Percentiles rank a stretch among this genome's conserved stretches.
Conservation (phyloP, 495 filamentous ascomycete genomes). For the Aspergillus incahuasiensis region DNA sequence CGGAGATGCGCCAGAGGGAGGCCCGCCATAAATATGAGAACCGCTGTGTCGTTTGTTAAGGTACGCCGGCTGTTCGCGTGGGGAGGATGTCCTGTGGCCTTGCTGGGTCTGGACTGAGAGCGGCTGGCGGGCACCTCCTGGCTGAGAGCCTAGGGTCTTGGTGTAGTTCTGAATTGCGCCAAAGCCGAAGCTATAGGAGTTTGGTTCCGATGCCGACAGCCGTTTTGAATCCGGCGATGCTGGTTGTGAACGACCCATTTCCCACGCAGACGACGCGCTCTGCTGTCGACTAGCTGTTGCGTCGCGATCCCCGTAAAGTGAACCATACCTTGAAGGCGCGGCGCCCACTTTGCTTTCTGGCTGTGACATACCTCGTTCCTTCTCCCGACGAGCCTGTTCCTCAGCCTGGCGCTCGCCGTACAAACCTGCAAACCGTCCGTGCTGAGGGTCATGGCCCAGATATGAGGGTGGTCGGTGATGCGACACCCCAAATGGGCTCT, state of each 20-base stretch:
- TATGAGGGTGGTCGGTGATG: slow-evolving; percentile 28
- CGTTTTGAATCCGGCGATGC: slow-evolving; percentile 40
- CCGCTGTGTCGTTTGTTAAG: slow-evolving; percentile 31
- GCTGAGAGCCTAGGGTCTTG: slow-evolving; percentile 42
- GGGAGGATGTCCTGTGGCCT: slow-evolving; percentile 31
- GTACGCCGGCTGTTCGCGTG: slow-evolving; percentile 33
- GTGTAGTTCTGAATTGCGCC: slow-evolving; percentile 47
- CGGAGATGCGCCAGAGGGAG: slow-evolving; percentile 22
- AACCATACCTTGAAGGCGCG: slow-evolving; percentile 24
- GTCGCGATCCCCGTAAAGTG: slow-evolving; percentile 36
- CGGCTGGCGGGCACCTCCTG: slow-evolving; percentile 31
- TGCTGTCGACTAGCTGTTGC: slow-evolving; percentile 24
- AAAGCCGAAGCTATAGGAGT: slow-evolving; percentile 34
- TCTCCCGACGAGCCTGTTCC: slow-evolving; percentile 36
- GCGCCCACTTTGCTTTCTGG: slow-evolving; percentile 28
- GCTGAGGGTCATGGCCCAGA: slow-evolving; percentile 28
- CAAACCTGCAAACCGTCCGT: slow-evolving; percentile 27
- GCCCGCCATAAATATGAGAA: slow-evolving; percentile 23
- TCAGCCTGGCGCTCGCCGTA: slow-evolving; percentile 45
- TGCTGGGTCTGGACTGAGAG: slow-evolving; percentile 35
- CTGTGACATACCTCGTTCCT: slow-evolving; percentile 29
- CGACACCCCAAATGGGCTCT: slow-evolving; percentile 23
- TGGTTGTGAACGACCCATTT: slow-evolving; percentile 37
- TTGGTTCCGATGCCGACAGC: slow-evolving; percentile 30
- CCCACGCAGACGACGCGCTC: slow-evolving; percentile 29